phyloP scores from a whole-genome alignment of 2,329 filamentous ascomycete genomes.

The Cladosporium sp. region DNA sequence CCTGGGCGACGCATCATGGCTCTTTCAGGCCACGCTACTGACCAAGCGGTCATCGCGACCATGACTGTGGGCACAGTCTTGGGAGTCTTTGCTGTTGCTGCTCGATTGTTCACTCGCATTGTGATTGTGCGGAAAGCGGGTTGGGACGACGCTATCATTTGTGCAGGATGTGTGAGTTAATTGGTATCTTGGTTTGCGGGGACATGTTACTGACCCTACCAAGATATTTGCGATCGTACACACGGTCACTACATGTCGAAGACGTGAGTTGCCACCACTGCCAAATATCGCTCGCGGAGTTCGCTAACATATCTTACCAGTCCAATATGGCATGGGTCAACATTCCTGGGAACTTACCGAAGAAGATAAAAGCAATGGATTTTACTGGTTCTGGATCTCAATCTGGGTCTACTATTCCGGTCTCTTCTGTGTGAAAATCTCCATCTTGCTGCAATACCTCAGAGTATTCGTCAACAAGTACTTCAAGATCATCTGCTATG shows the following conservation, averaged over 20 bases:
- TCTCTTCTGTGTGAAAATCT: constrained; percentile 20
- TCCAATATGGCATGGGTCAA: constrained; percentile 19
- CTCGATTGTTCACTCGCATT: constrained; percentile 21
- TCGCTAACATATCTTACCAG: constrained; percentile 4
- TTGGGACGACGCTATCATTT: constrained; percentile 17
- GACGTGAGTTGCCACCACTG: neutral
- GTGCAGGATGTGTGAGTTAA: constrained; percentile 8
- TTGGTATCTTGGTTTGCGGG: no score
- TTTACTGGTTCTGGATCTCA: constrained; percentile 19
- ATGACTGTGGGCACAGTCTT: constrained; percentile 23
- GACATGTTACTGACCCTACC: neutral
- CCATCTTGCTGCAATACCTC: constrained; percentile 21
- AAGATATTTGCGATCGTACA: constrained; percentile 8
- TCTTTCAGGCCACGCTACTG: constrained; percentile 22
- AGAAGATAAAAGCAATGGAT: constrained; percentile 10
- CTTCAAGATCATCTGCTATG: constrained; percentile 18
- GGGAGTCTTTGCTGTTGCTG: constrained; percentile 19
- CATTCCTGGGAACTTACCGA: constrained; percentile 14
- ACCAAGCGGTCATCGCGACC: constrained; percentile 22
- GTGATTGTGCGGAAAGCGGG: constrained; percentile 16
- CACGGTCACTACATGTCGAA: constrained; percentile 3
- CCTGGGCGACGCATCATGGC: constrained; percentile 10
- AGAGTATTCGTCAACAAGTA: constrained; percentile 17
- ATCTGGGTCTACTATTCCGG: constrained; percentile 17
- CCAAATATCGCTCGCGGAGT: neutral